These are phyloP conservation scores for Gyrodon lividus DNA, from an alignment of 768 basidiomycete species.

Conservation along the genomic window DNA sequence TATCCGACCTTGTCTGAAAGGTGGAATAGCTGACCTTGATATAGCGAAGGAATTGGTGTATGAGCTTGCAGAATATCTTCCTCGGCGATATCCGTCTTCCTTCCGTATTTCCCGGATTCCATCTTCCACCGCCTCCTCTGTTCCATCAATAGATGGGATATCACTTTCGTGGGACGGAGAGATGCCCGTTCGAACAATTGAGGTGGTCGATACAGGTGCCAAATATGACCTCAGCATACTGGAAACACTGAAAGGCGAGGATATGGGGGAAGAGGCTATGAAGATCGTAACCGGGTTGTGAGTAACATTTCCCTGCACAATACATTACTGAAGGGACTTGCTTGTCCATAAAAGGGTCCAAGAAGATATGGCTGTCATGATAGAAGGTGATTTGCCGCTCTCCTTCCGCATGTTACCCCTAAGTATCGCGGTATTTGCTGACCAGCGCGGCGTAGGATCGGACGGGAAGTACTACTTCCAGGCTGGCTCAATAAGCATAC, in stretches of 20 bases:
- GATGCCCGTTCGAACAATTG: slow-evolving; percentile 50
- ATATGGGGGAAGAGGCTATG: slow-evolving; percentile 51
- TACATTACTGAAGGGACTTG: slow-evolving; percentile 6
- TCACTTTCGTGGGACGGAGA: slow-evolving; percentile 41
- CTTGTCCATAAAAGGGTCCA: slow-evolving; percentile 40
- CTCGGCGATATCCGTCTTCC: slow-evolving; percentile 56
- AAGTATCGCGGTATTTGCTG: slow-evolving; percentile 18
- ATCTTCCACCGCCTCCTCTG: background rate
- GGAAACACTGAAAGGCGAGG: slow-evolving; percentile 15
- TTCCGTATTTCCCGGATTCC: slow-evolving; percentile 47
- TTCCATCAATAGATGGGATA: slow-evolving; percentile 22
- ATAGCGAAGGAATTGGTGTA: slow-evolving; percentile 68
- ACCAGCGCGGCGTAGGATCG: slow-evolving; percentile 40
- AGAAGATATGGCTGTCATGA: slow-evolving; percentile 59
- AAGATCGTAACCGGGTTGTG: slow-evolving; percentile 61
- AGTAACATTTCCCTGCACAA: slow-evolving; percentile 26
- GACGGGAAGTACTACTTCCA: slow-evolving; percentile 77
- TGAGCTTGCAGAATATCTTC: slow-evolving; percentile 66
- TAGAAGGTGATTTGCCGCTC: slow-evolving; percentile 44
- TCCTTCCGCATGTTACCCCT: slow-evolving; percentile 5
- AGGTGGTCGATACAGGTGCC: slow-evolving; percentile 46
- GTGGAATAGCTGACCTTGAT: background rate
- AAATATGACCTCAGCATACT: slow-evolving; percentile 49
- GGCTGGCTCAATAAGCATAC: slow-evolving; percentile 64
- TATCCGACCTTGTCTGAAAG: background rate